Base-by-base conservation (phyloP, 192 early-diverging fungal genomes). In the Cetraspora pellucida region DNA sequence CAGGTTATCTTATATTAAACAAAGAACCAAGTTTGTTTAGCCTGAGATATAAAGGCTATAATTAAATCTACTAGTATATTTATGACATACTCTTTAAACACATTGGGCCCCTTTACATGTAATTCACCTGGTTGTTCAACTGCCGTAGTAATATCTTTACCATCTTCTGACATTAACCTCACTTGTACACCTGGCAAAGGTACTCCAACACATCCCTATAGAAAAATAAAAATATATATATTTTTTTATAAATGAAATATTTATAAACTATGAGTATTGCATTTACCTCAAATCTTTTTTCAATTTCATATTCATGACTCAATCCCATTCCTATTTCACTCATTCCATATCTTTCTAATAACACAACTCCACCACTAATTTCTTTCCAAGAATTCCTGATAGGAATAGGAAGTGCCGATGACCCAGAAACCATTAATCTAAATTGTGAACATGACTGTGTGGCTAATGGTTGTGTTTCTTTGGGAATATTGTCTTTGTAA, bases 271-370 rank as follows among this genome's bases (percentile, higher is more conserved):
- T n/a, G 8, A 44, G 0, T 44, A 21, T 45, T 7, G 7, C 1
- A 75, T 46, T 66, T 75, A 68, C 81, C 61, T 84, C 78, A 43
- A 77, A 47, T 64, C 86, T 79, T 57, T 81, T 83, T 2, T 72
- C 66, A 3, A 77, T 19, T 13, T 77, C 74, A 79, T 84, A 89
- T 23, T 79, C 84, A 55, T 90, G 86, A 55, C 92, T 90, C 43
- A 96, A 82, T n/a, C 87, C 94, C 94, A 96, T 96, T 31, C 95
- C 95, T 70, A 94, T 92, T 75, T 96, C 95, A 31, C 90, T 93
- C 92, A 95, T 95, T 17, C 95, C 94, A 79, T 93, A 95, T 11
- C 95, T 81, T 82, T 96, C 95, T 10, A 96, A 85, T 78, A 96
- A 85, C 16, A 82, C 78, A 57, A 94, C 93, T 1, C 80, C 82